Base-by-base conservation (phyloP, 2,329 filamentous ascomycete genomes). In the Xenosphaeropsis pyriputrescens region DNA sequence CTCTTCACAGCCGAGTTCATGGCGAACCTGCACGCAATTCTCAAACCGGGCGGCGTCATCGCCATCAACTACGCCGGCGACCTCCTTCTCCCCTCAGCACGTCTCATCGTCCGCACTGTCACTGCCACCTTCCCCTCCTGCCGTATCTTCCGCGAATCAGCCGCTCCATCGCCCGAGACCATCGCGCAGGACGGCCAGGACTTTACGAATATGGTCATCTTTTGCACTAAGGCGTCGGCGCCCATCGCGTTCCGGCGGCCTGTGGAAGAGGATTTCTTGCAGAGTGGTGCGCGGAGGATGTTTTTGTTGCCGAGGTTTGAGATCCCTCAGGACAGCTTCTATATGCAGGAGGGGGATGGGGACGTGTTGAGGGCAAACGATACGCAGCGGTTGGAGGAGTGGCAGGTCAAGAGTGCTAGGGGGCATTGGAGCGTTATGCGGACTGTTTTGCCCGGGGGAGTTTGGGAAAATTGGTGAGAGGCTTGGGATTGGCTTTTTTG, bases 31-130 rank as follows among this genome's bases (percentile, higher is more conserved):
- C 63, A 73, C 45, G 57, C 68, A 4, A 68, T 96, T 6, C 66
- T 98, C 34, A 82, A 75, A 45, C 72, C 79, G 0, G 71, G 84
- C 37, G 91, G 91, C 32, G 79, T 84, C 12, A 79, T 95, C 50
- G 89, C 88, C 5, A 91, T 98, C 56, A 98, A 96, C 63, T 98
- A 95, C 57, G 91, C 91, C 5, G 91, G 88, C 37, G 88, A 96
- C 56, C 70, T 96, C 38, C 62, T 70, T 13, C 69, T 89, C 18
- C 80, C 83, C 3, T 74, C 85, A 0, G 80, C 89, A 11, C 73
- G 72, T 39, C 74, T 89, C 22, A 72, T 94, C 18, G 73, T 93
- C 48, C 75, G 80, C 51, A 96, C 91, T 22, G 88, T 96, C 56
- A 68, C 69, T 44, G 59, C 72, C 18, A 75, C 91, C 40, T 98